Base-by-base conservation (phyloP, 2,329 filamentous ascomycete species). In the Beauveria varroae region DNA sequence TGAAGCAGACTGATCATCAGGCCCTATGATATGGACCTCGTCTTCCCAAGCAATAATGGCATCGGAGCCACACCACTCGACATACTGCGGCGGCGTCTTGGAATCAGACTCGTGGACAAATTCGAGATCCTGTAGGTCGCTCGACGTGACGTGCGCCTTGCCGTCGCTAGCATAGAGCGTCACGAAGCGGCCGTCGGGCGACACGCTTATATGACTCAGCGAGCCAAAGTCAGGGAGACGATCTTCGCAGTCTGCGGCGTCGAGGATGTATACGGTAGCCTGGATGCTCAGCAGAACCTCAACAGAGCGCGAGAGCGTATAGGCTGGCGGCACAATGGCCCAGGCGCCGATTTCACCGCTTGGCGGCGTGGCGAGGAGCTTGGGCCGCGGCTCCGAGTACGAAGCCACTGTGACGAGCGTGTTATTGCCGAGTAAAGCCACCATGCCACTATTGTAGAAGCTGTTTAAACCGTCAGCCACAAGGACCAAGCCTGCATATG, bases 11-110 rank as follows among this genome's bases (percentile, higher is more conserved):
- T 89, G 84, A 49, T 91, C 91, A 43, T 87, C 89, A 0, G 92
- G 91, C 0, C 93, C 95, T 63, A 99, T 89, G 30, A 99, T 82
- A 70, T 97, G 95, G 4, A 99, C 88, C 73, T 99, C 95, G 70
- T 99, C 95, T 70, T 98, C 95, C 95, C 95, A 99, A 0, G 93
- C 93, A 68, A 99, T 86, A 30, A 96, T 89, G 16, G 93, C 91
- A 73, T 98, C 93, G 68, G 95, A 93, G 5, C 95, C 95, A 73
- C 95, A 99, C 95, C 95, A 99, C 68, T 95, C 88, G 64, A 99
- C 82, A 65, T 95, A 91, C 68, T 91, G 89, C 3, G 95, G 95
- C 1, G 88, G 82, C 5, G 91, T 96, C 72, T 88, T 89, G 10
- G 91, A 93, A 66, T 87, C 87, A 1, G 93, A 93, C 69, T 96